Evolutionary conservation across 164 flowering plant genomes (phyloP), one percentile per base, ranked within the genome.

Genomic region (Santalum album): DNA sequence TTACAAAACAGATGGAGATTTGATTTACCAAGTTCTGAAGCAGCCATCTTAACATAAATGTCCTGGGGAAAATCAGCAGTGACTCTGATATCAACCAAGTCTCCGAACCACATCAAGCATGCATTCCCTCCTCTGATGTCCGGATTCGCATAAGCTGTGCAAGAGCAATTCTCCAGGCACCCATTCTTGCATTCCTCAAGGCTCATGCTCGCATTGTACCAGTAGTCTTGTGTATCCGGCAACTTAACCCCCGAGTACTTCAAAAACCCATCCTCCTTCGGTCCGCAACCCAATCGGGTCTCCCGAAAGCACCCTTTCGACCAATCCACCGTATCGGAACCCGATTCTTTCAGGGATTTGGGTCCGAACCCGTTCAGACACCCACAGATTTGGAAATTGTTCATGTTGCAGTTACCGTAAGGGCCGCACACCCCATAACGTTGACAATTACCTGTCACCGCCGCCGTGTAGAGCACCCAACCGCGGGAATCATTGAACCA

Each of bases 51-150:
- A 16, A 81, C 67, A 25, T 57, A 81, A 18, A 84, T 60, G 50
- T 67, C 65, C 19, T 76, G 82, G 0, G 83, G 85, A 40, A 71
- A 74, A 10, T 61, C 65, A 0, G 67, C 48, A 17, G 58, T 76
- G 1, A 46, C 36, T 53, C 80, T 59, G 65, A 80, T 46, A 49
- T 84, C 87, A 7, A 66, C 0, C 3, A 84, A 69, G 24, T 71
- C 81, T 2, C 54, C 72, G 3, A 23, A n/a, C 85, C 90, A 84
- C 3, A 68, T 59, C 5, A 74, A 72, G 21, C 90, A 81, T 1
- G 80, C 88, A 0, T 50, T 15, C 5, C 77, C 83, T 3, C 63
- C 78, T 11, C 39, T 48, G 3, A 79, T 56, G 25, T 74, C 65
- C 10, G 70, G 19, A 50, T 35, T 56, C 0, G 77, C 59, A 62